Base-by-base conservation (phyloP, 2,329 filamentous ascomycete genomes). In the Penicillium digitatum region DNA sequence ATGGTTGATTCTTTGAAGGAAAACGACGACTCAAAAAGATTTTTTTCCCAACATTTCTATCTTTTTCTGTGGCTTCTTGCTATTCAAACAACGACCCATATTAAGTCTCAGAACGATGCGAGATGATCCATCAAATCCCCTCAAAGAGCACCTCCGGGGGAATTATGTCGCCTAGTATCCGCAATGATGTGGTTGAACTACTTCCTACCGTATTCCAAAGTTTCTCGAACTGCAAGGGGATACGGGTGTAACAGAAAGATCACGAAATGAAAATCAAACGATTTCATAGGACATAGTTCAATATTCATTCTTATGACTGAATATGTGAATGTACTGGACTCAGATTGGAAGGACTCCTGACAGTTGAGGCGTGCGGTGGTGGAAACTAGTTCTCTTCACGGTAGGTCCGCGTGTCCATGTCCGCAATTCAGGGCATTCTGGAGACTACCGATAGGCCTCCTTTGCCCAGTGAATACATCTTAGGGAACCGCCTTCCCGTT, bases 171-270 rank as follows among this genome's bases (percentile, higher is more conserved):
- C n/a, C 6, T 39, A 7, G 49, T 32, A 54, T 47, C 55, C 55
- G 52, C 47, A 31, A 57, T 55, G 43, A 55, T 57, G 43, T 55
- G 35, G 47, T 34, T 49, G 52, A 44, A 45, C 55, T 52, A 51
- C 40, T 12, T 37, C 22, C 32, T 24, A 26, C 31, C 27, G 27
- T 34, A 48, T 27, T 57, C 12, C 43, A 45, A 44, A 34, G 48
- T 55, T 48, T 55, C 52, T 57, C 46, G 37, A 50, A 55, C 32
- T 18, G 24, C 32, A 52, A 44, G 44, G 42, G 44, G 37, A 37
- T n/a, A 53, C 22, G 24, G 27, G 9, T 29, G 20, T 14, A 40
- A 39, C 7, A 31, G 18, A 48, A 9, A 42, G 18, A 29, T 16
- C 22, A 27, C 22, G 11, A 35, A n/a, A 27, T 42, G 1, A 12